Conservation (phyloP, 768 basidiomycete genomes). For the Naganishia vishniacii region DNA sequence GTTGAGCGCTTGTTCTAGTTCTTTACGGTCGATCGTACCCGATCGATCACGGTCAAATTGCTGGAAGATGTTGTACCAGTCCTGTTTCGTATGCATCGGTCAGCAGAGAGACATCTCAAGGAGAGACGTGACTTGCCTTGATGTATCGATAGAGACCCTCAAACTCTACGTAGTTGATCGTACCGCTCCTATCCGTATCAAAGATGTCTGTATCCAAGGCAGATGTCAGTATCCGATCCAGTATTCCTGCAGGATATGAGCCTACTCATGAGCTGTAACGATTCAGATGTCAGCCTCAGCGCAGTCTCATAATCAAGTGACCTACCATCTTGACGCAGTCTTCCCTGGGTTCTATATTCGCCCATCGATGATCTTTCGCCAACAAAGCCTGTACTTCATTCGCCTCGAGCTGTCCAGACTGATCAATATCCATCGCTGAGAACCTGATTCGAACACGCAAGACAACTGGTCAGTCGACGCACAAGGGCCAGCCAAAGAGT, state of each 20-base stretch:
- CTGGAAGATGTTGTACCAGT: constrained; percentile 49
- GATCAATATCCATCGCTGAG: constrained; percentile 39
- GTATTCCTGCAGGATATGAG: not conserved
- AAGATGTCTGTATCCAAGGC: constrained; percentile 41
- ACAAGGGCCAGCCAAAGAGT: not conserved
- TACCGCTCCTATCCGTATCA: constrained; percentile 46
- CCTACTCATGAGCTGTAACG: constrained; percentile 37
- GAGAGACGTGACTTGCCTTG: constrained; percentile 32
- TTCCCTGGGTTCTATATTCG: constrained; percentile 45
- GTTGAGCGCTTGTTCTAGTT: constrained; percentile 45
- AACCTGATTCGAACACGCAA: constrained; percentile 39
- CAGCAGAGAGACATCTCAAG: not conserved
- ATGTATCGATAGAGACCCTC: constrained; percentile 48
- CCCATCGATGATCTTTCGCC: constrained; percentile 38
- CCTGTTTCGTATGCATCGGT: constrained; percentile 26
- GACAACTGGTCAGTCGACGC: constrained; percentile 8
- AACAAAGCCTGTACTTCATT: constrained; percentile 43
- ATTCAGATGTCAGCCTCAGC: not conserved
- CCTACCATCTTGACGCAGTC: constrained; percentile 49
- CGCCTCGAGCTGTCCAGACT: constrained; percentile 41
- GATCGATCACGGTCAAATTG: constrained; percentile 48
- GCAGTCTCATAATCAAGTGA: not conserved
- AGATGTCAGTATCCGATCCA: not conserved
- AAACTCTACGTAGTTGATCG: constrained; percentile 47
- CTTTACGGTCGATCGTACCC: constrained; percentile 46